phyloP scores from a whole-genome alignment of 2,329 filamentous ascomycete genomes.

The Talaromyces sp. region DNA sequence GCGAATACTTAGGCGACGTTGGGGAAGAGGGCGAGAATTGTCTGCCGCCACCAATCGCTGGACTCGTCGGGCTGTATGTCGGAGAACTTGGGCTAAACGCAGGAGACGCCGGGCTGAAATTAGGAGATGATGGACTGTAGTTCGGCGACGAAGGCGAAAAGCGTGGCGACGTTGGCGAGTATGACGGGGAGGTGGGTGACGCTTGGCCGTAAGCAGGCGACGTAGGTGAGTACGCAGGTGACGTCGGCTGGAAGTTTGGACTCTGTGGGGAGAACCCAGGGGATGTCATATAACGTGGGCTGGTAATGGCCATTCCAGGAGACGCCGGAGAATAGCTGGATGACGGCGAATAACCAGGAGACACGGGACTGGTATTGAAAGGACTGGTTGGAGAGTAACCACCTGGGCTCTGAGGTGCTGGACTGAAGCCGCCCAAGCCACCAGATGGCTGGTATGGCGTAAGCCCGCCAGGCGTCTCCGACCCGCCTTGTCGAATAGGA shows the following conservation, averaged over 20 bases:
- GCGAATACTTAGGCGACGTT: slow-evolving; percentile 51
- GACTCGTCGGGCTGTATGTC: slow-evolving; percentile 53
- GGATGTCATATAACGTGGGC: slow-evolving; percentile 51
- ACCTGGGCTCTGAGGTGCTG: slow-evolving; percentile 61
- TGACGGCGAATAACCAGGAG: slow-evolving; percentile 61
- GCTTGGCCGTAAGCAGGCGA: slow-evolving; percentile 64
- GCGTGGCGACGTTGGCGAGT: slow-evolving; percentile 52
- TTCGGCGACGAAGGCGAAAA: slow-evolving; percentile 56
- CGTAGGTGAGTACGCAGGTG: slow-evolving; percentile 69
- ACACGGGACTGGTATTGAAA: slow-evolving; percentile 67
- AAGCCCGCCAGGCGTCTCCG: slow-evolving; percentile 53
- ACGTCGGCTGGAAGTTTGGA: slow-evolving; percentile 50
- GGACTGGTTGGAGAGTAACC: slow-evolving; percentile 66
- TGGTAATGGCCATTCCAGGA: slow-evolving; percentile 57
- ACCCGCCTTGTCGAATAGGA: slow-evolving; percentile 67
- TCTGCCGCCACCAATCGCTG: slow-evolving; percentile 38
- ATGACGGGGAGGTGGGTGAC: slow-evolving; percentile 57
- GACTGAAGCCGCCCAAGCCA: slow-evolving; percentile 63
- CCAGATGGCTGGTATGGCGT: slow-evolving; percentile 64
- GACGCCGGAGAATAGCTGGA: slow-evolving; percentile 70
- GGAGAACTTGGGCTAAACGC: slow-evolving; percentile 54
- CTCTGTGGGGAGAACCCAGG: slow-evolving; percentile 52
- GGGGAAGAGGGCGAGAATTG: slow-evolving; percentile 43
- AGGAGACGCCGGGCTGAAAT: slow-evolving; percentile 48
- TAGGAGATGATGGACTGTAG: slow-evolving; percentile 57